Evolutionary conservation across 257 asterid species (phyloP).

Genomic region (Capsicum pubescens): DNA sequence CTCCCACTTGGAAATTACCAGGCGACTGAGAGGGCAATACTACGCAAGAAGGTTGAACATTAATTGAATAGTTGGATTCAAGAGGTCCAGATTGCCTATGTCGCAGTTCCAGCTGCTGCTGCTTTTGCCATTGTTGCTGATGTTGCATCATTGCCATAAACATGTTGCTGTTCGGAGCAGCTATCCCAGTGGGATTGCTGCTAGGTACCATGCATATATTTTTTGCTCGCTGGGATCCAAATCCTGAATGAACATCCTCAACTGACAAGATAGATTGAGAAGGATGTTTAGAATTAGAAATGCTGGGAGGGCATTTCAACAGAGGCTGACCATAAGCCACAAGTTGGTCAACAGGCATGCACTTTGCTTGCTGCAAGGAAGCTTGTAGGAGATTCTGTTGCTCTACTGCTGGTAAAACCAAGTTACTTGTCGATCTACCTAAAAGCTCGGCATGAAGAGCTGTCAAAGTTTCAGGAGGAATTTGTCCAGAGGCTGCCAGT

Average conservation of each 20-base stretch:
- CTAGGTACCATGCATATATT: slow-evolving; percentile 43
- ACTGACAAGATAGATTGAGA: slow-evolving; percentile 50
- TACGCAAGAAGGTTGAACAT: slow-evolving; percentile 80
- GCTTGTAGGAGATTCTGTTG: slow-evolving; percentile 59
- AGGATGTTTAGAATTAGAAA: slow-evolving; percentile 47
- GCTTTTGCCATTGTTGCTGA: slow-evolving; percentile 44
- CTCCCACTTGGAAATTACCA: slow-evolving; percentile 54
- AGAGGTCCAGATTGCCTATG: slow-evolving; percentile 48
- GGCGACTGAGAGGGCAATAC: slow-evolving; percentile 71
- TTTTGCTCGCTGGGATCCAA: slow-evolving; percentile 55
- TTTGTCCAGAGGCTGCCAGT: slow-evolving; percentile 67
- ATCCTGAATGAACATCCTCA: slow-evolving; percentile 48
- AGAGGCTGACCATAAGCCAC: slow-evolving; percentile 64
- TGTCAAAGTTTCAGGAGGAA: slow-evolving; percentile 71
- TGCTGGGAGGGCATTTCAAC: slow-evolving; percentile 56
- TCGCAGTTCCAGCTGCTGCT: slow-evolving; percentile 38
- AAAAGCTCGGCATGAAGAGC: slow-evolving; percentile 71
- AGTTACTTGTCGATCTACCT: slow-evolving; percentile 56
- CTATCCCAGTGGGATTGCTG: slow-evolving; percentile 41
- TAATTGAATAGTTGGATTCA: slow-evolving; percentile 52
- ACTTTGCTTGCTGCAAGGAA: slow-evolving; percentile 61
- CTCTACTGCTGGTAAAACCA: slow-evolving; percentile 61
- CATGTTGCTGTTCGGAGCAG: slow-evolving; percentile 48
- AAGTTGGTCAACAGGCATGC: slow-evolving; percentile 51
- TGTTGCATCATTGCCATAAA: slow-evolving; percentile 52